phyloP scores from a whole-genome alignment of 495 filamentous ascomycete species.

The Neurospora africana region DNA sequence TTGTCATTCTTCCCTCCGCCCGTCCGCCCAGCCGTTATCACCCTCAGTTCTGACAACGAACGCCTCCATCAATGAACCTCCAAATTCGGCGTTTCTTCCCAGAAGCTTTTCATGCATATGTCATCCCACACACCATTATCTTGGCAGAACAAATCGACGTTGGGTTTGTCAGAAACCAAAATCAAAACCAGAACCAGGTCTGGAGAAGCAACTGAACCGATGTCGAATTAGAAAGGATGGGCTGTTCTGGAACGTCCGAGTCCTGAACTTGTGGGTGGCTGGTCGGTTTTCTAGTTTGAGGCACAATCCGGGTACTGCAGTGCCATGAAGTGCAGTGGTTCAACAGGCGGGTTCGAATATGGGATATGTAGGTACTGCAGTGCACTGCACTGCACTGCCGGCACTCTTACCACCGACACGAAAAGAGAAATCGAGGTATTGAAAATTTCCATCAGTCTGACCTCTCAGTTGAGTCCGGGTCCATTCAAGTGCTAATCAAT shows the following conservation, averaged over 20 bases:
- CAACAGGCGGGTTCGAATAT: background rate
- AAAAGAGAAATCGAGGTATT: background rate
- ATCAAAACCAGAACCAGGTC: background rate
- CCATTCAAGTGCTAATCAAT: too few relatives aligned
- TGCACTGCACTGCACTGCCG: background rate
- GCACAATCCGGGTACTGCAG: too few relatives aligned
- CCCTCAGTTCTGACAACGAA: background rate
- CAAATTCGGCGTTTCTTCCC: background rate
- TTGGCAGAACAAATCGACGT: background rate
- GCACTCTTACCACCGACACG: background rate
- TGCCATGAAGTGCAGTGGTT: too few relatives aligned
- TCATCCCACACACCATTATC: background rate
- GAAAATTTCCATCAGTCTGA: background rate
- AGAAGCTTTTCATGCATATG: background rate
- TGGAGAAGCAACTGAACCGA: background rate
- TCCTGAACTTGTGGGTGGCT: background rate
- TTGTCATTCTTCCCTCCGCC: background rate
- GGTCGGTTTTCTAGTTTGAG: too few relatives aligned
- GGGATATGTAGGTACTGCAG: background rate
- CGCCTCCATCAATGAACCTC: background rate
- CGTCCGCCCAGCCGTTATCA: background rate
- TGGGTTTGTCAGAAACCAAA: background rate
- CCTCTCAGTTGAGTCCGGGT: background rate
- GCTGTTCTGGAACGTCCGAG: background rate
- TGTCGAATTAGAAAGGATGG: background rate